These are phyloP conservation scores for Drosera capensis DNA, from an alignment of 148 eudicot species.

Conservation along the genomic window DNA sequence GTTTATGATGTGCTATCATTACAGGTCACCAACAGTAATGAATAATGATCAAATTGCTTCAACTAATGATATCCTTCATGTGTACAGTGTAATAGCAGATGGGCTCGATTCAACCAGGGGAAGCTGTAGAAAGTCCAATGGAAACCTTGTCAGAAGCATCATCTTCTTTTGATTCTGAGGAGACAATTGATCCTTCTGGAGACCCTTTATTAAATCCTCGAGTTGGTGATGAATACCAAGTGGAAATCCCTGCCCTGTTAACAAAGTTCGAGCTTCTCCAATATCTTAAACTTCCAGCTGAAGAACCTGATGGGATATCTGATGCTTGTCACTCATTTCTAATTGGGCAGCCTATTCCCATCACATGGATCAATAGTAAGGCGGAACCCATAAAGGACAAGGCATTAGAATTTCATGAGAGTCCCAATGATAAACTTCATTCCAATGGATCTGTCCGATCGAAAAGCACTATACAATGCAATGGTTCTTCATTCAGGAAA, in stretches of 20 bases:
- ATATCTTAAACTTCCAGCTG: constrained; percentile 9
- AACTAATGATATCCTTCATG: too few species aligned
- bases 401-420: not conserved
- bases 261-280: constrained; percentile 7
- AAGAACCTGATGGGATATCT: constrained; percentile 8
- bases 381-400: constrained; percentile 2
- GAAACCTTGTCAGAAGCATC: constrained; percentile 16
- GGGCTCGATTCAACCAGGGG: constrained; percentile 14
- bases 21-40: too few species aligned
- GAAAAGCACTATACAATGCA: not conserved
- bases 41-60: too few species aligned
- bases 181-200: constrained; percentile 13
- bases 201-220: constrained; percentile 25
- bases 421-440: not conserved
- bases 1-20: too few species aligned
- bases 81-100: too few species aligned
- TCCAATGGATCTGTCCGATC: not conserved
- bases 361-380: constrained; percentile 16
- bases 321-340: constrained; percentile 9
- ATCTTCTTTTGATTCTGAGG: constrained; percentile 8
- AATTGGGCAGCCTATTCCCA: constrained; percentile 28
- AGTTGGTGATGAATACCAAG: constrained; percentile 38
- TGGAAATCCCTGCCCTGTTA: constrained; percentile 29
- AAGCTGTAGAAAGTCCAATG: constrained; percentile 13
- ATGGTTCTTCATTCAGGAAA: not conserved